Conservation (phyloP, 306 rosid species). For the Lupinus albus region DNA sequence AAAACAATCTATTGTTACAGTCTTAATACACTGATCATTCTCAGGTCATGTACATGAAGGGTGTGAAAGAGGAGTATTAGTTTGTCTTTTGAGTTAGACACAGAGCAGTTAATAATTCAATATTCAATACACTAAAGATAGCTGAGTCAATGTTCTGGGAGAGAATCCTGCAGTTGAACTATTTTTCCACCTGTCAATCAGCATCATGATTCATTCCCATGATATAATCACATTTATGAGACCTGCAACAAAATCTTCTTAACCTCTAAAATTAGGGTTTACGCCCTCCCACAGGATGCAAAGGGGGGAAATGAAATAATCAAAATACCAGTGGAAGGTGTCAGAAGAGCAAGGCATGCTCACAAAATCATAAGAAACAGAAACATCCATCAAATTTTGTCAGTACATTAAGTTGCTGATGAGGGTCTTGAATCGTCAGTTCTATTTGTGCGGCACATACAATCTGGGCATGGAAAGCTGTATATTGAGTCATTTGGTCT, state of each 20-base stretch:
- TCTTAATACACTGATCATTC: slow-evolving; percentile 14
- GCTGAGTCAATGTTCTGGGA: slow-evolving; percentile 11
- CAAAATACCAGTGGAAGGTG: slow-evolving; percentile 37
- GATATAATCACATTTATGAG: slow-evolving; percentile 45
- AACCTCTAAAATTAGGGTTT: slow-evolving; percentile 44
- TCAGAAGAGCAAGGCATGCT: slow-evolving; percentile 48
- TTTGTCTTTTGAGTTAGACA: slow-evolving; percentile 17
- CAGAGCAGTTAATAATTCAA: slow-evolving; percentile 17
- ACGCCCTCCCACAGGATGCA: slow-evolving; percentile 49
- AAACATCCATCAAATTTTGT: slow-evolving; percentile 40
- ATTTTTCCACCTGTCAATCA: slow-evolving; percentile 22
- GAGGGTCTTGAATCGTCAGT: slow-evolving; percentile 48
- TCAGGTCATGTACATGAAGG: slow-evolving; percentile 23
- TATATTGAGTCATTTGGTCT: slow-evolving; percentile 74
- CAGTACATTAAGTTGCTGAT: slow-evolving; percentile 42
- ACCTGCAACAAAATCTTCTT: slow-evolving; percentile 45
- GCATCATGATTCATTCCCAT: slow-evolving; percentile 43
- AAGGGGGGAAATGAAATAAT: slow-evolving; percentile 57
- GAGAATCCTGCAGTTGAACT: slow-evolving; percentile 28
- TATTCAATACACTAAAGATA: slow-evolving; percentile 2
- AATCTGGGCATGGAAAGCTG: slow-evolving; percentile 81
- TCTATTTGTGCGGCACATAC: slow-evolving; percentile 70
- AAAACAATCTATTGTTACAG: slow-evolving; percentile 16
- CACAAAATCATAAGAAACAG: slow-evolving; percentile 38
- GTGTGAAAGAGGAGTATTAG: slow-evolving; percentile 18